phyloP scores from a whole-genome alignment of 768 basidiomycete species.

The Russula sp. region DNA sequence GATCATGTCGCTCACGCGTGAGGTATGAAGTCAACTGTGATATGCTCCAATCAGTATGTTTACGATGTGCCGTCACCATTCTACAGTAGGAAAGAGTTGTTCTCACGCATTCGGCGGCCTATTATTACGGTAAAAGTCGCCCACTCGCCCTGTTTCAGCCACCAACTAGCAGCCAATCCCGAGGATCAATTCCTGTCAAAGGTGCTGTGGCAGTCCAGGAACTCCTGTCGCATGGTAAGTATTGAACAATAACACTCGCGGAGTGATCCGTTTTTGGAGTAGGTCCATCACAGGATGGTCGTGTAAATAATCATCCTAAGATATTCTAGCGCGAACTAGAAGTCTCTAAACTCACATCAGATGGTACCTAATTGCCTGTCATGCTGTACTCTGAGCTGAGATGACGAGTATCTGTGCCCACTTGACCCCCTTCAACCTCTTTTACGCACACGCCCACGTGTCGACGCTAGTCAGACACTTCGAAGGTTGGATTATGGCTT shows the following conservation, averaged over 20 bases:
- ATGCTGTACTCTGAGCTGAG: not conserved
- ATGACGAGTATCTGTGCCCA: not conserved
- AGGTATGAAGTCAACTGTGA: too few species aligned
- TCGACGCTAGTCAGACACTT: not conserved
- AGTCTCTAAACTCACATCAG: not conserved
- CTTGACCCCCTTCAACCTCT: not conserved
- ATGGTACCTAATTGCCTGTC: not conserved
- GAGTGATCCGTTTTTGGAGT: not conserved
- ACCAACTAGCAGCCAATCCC: not conserved
- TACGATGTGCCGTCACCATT: too few species aligned
- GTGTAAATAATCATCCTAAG: not conserved
- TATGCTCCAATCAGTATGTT: too few species aligned
- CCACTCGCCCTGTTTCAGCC: slow-evolving; percentile 1
- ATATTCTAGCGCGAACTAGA: not conserved
- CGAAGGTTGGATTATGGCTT: too few species aligned
- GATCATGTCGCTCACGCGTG: too few species aligned
- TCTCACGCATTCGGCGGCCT: not conserved
- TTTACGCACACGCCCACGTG: not conserved
- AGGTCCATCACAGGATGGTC: too few species aligned
- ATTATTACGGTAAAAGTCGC: not conserved
- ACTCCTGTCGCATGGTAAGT: not conserved
- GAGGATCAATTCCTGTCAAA: not conserved
- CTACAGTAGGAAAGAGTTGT: not conserved
- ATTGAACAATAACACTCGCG: not conserved
- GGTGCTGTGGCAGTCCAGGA: not conserved